A percentile compares a stretch with the other conserved stretches of the same genome.
phyloP scores from a whole-genome alignment of 106 monocot genomes.

The Dioscorea zingiberensis region DNA sequence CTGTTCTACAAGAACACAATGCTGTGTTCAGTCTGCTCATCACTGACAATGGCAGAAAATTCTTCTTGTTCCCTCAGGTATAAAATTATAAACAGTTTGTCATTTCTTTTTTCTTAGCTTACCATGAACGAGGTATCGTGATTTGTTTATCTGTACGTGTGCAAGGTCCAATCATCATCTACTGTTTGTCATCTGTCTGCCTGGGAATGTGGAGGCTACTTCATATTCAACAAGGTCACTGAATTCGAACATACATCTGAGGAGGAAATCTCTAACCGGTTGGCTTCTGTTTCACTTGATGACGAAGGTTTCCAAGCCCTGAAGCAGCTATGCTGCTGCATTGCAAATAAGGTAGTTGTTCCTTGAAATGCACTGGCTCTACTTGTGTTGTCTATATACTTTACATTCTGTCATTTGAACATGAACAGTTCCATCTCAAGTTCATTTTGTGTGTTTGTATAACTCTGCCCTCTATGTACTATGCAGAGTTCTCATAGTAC shows the following conservation, averaged over 20 bases:
- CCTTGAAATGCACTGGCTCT: background rate
- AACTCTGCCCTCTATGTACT: too few species aligned
- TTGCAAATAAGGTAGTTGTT: constrained; percentile 3
- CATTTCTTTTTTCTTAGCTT: too few species aligned
- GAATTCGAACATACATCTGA: constrained; percentile 23
- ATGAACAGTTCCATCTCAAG: too few species aligned
- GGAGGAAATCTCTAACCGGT: constrained; percentile 16
- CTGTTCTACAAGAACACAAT: constrained; percentile 16
- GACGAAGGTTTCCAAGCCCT: constrained; percentile 25
- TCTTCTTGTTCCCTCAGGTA: constrained; percentile 84
- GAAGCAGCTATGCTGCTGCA: constrained; percentile 32
- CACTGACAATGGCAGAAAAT: constrained; percentile 45
- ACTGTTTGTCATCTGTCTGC: constrained; percentile 18
- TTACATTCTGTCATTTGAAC: too few species aligned
- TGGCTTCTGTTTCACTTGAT: constrained; percentile 38
- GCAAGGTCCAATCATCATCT: constrained; percentile 15
- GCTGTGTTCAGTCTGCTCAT: constrained; percentile 49
- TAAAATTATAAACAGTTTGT: too few species aligned
- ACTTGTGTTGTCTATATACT: too few species aligned
- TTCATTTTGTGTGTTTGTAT: too few species aligned
- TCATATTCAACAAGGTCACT: constrained; percentile 23
- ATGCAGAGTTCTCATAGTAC: too few species aligned
- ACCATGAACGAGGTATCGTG: too few species aligned
- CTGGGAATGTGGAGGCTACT: constrained; percentile 57
- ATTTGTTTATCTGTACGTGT: background rate